Evolutionary conservation across 768 basidiomycete genomes (phyloP), one percentile per base, ranked within the genome.

Genomic region (Ramaria sp.): DNA sequence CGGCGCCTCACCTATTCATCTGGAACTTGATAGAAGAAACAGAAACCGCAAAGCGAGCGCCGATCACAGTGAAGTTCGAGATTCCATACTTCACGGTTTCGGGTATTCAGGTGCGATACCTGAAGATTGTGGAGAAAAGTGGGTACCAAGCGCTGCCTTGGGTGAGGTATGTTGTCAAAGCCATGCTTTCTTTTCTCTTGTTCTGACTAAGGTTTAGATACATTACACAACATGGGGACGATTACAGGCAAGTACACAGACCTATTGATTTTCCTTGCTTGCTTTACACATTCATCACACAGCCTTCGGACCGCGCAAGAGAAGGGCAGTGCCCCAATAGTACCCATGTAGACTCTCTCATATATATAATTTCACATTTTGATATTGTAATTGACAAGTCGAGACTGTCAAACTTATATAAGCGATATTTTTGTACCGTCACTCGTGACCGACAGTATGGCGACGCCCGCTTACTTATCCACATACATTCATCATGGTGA

Each of bases 41-140:
- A 70, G 91, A 94, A 42, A 71, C 78, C 37, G 92, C 94, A 58
- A 90, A 91, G 63, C 85, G 91, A 20, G 84, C 93, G 9, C 96
- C 96, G 0, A 96, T 98, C 59, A 89, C 89, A 0, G 95, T 97
- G 66, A 93, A 91, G 69, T 99, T 93, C 59, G 95, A 98, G 71
- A 97, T 99, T 39, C 95, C 96, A 0, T 98, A 98, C 70, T 98
- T 97, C 67, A 98, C 95, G 0, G 92, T 96, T 4, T 94, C 92
- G 0, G 94, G 94, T 3, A 93, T 97, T 56, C 95, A 97, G 69
- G 96, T 99, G 13, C 81, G 96, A 50, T 98, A 98, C 68, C 78
- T 99, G 59, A 98, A 98, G 70, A 92, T 99, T 50, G 93, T 98
- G 0, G 96, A 99, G 70, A 98, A 98, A 77, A 91, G 88, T 58